Evolutionary conservation across 768 basidiomycete genomes (phyloP).

Genomic region (Tylopilus balloui): DNA sequence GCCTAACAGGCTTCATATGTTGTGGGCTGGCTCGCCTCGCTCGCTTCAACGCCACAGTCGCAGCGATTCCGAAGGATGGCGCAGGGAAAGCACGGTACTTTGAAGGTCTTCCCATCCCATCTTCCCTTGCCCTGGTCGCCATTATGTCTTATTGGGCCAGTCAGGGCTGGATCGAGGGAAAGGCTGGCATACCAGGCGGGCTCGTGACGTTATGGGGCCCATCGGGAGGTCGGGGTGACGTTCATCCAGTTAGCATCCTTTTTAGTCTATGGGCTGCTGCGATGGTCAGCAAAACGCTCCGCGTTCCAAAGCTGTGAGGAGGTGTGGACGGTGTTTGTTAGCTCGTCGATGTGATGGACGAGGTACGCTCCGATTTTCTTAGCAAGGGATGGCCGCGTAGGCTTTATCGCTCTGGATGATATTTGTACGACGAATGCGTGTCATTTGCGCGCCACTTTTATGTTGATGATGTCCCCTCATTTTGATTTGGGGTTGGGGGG

Average conservation of each 20-base stretch:
- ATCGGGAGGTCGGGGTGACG: slow-evolving; percentile 71
- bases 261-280: slow-evolving; percentile 87
- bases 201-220: slow-evolving; percentile 70
- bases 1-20: slow-evolving; percentile 88
- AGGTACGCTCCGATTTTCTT: slow-evolving; percentile 7
- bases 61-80: slow-evolving; percentile 81
- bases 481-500: too few species aligned
- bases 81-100: slow-evolving; percentile 92
- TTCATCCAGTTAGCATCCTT: slow-evolving; percentile 76
- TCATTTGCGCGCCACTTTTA: slow-evolving; percentile 1
- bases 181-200: slow-evolving; percentile 71
- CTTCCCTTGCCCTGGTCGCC: slow-evolving; percentile 75
- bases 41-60: slow-evolving; percentile 97
- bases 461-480: too few species aligned
- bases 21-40: slow-evolving; percentile 95
- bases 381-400: slow-evolving; percentile 1
- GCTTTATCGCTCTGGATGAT: slow-evolving; percentile 7
- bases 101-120: slow-evolving; percentile 96
- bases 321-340: neutral
- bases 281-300: slow-evolving; percentile 97
- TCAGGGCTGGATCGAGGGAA: slow-evolving; percentile 79
- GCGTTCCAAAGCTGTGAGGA: slow-evolving; percentile 69
- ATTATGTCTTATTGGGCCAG: slow-evolving; percentile 79
- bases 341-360: neutral
- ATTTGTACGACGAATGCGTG: slow-evolving; percentile 15